A percentile compares a stretch with the other conserved stretches of the same genome.
These are phyloP conservation scores for Lojkania enalia DNA, from an alignment of 2,329 filamentous ascomycete species.

Conservation along the genomic window DNA sequence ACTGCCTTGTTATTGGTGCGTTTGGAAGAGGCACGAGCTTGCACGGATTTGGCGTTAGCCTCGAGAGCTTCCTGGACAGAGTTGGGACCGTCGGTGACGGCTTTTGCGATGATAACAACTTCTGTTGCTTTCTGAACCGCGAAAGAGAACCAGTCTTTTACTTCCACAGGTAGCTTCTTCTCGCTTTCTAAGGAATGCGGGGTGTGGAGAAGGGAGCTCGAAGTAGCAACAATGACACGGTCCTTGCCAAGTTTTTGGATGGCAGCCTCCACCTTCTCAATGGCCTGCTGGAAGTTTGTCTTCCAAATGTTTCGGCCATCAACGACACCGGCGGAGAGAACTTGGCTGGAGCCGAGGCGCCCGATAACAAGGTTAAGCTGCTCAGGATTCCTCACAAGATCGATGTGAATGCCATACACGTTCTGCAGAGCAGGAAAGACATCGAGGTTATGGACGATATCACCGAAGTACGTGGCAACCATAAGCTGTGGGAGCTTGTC, in stretches of 20 bases:
- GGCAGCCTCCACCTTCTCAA: constrained; percentile 85
- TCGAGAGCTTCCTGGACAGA: constrained; percentile 86
- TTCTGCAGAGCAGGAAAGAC: constrained; percentile 72
- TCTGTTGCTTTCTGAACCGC: constrained; percentile 92
- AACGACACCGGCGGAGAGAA: constrained; percentile 93
- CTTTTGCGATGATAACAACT: constrained; percentile 92
- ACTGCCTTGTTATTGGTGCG: constrained; percentile 97
- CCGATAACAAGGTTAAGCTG: constrained; percentile 85
- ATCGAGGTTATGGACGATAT: constrained; percentile 98
- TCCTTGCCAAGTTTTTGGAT: constrained; percentile 97
- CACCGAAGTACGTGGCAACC: constrained; percentile 97
- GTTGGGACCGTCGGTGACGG: constrained; percentile 88
- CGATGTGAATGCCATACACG: constrained; percentile 85
- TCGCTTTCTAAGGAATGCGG: constrained; percentile 97
- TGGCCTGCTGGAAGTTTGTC: constrained; percentile 96
- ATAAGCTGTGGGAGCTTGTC: constrained; percentile 83
- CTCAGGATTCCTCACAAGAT: constrained; percentile 97
- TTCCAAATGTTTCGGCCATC: constrained; percentile 99
- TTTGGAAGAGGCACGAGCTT: constrained; percentile 87
- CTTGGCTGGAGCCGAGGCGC: constrained; percentile 83
- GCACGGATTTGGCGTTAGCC: constrained; percentile 93
- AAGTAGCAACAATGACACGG: constrained; percentile 94
- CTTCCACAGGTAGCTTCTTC: constrained; percentile 95
- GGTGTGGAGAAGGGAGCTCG: constrained; percentile 96
- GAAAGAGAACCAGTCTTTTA: constrained; percentile 98